Evolutionary conservation across 2,329 filamentous ascomycete genomes (phyloP).

Genomic region (Pseudonectria foliicola): DNA sequence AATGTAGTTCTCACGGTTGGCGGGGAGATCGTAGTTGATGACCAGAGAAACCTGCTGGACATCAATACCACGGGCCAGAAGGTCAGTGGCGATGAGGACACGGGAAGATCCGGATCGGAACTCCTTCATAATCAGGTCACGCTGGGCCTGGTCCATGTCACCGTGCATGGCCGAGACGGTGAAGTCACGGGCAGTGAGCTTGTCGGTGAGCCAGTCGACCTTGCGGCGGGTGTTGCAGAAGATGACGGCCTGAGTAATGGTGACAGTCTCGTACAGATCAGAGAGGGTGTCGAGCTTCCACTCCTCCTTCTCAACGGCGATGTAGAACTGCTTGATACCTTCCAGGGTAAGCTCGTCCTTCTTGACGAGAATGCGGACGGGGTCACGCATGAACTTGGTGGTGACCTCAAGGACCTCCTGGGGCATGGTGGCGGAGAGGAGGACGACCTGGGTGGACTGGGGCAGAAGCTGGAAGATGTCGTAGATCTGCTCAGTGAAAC

Average conservation of each 20-base stretch:
- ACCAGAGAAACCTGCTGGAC: conserved; percentile 99
- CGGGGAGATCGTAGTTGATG: conserved; percentile 99
- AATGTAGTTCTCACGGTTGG: conserved; percentile 99
- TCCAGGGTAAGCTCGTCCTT: conserved; percentile 99
- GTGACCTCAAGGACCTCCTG: conserved; percentile 99
- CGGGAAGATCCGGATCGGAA: conserved; percentile 98
- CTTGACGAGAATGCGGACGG: conserved; percentile 98
- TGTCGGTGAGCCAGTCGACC: conserved; percentile 99
- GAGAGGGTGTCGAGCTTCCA: conserved; percentile 99
- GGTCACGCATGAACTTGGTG: conserved; percentile 99
- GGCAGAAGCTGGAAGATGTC: conserved; percentile 99
- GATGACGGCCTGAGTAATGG: conserved; percentile 98
- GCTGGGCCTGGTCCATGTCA: conserved; percentile 97
- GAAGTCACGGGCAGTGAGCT: conserved; percentile 97
- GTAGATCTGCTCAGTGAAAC: conserved; percentile 99
- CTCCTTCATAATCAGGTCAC: conserved; percentile 99
- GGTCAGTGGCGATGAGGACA: conserved; percentile 96
- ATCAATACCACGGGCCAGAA: conserved; percentile 98
- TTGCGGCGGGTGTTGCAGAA: conserved; percentile 99
- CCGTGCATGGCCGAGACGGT: conserved; percentile 99
- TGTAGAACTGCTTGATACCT: conserved; percentile 99
- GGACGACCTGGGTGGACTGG: conserved; percentile 95
- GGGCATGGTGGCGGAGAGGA: conserved; percentile 96
- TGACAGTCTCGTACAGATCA: conserved; percentile 98
- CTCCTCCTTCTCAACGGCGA: conserved; percentile 99